These are phyloP conservation scores for Gigaspora rosea DNA, from an alignment of 192 early-diverging fungal genomes.

Conservation along the genomic window DNA sequence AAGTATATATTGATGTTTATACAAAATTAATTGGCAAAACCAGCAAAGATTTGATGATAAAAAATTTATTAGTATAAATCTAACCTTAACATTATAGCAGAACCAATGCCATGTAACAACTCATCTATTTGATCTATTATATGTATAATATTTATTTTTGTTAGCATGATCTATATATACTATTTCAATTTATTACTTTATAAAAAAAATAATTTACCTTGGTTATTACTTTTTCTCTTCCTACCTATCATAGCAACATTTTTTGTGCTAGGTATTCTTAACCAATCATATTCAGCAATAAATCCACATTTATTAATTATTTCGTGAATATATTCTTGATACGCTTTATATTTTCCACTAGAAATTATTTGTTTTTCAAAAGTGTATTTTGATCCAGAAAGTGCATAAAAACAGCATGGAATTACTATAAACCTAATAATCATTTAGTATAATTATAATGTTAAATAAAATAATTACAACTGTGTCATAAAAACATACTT, in stretches of 20 bases:
- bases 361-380: slow-evolving; percentile 49
- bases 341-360: slow-evolving; percentile 69
- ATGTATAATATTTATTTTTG: too few species aligned
- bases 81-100: too few species aligned
- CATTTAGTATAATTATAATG: not conserved
- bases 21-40: too few species aligned
- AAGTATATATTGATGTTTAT: too few species aligned
- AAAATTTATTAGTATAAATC: too few species aligned
- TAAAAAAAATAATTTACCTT: not conserved
- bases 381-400: slow-evolving; percentile 61
- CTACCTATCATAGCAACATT: slow-evolving; percentile 74
- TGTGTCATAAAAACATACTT: slow-evolving; percentile 38
- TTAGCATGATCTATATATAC: not conserved
- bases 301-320: slow-evolving; percentile 62
- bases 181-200: not conserved
- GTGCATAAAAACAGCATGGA: slow-evolving; percentile 82
- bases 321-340: slow-evolving; percentile 60
- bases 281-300: slow-evolving; percentile 57
- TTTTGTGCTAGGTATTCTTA: slow-evolving; percentile 82
- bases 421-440: slow-evolving; percentile 68
- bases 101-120: too few species aligned
- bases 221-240: slow-evolving; percentile 4
- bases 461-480: slow-evolving; percentile 4
- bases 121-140: too few species aligned
- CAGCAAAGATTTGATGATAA: too few species aligned